Conservation (phyloP, 1,284 basidiomycete genomes). For the Cryptococcus neoformans region DNA sequence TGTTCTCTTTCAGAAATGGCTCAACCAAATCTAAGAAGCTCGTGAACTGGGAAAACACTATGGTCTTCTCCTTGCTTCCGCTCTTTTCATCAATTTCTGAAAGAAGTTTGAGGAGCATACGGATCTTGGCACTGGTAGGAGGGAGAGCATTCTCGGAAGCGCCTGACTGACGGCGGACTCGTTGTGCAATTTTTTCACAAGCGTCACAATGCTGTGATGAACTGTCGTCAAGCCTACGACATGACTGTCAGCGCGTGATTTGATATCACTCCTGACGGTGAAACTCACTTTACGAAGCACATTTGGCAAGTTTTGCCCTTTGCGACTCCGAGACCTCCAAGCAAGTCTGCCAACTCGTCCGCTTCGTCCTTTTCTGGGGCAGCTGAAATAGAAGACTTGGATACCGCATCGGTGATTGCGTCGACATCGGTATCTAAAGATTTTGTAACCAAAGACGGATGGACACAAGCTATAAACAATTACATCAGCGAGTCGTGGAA, state of each 20-base stretch:
- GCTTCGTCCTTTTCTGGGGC: conserved; percentile 51
- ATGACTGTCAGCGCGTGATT: neutral
- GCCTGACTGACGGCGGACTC: conserved; percentile 14
- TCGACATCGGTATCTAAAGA: conserved; percentile 69
- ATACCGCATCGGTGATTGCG: conserved; percentile 60
- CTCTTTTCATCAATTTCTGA: conserved; percentile 63
- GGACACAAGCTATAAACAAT: conserved; percentile 69
- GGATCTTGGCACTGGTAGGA: conserved; percentile 81
- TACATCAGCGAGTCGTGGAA: neutral
- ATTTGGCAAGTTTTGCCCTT: conserved; percentile 64
- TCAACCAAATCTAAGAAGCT: conserved; percentile 83
- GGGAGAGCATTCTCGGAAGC: conserved; percentile 46
- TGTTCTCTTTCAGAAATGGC: conserved; percentile 67
- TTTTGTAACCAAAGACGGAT: conserved; percentile 73
- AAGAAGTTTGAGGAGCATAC: conserved; percentile 74
- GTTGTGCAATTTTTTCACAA: conserved; percentile 15
- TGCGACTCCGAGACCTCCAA: conserved; percentile 66
- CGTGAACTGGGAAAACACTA: conserved; percentile 72
- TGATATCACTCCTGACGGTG: neutral
- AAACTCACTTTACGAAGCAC: conserved; percentile 64
- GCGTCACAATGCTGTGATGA: conserved; percentile 15
- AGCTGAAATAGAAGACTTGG: conserved; percentile 52
- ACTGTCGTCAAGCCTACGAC: conserved; percentile 8
- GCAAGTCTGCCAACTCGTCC: conserved; percentile 72
- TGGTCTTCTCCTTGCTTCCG: conserved; percentile 73